Conservation (phyloP, 208 protist genomes). For the Trypanosoma rangeli region DNA sequence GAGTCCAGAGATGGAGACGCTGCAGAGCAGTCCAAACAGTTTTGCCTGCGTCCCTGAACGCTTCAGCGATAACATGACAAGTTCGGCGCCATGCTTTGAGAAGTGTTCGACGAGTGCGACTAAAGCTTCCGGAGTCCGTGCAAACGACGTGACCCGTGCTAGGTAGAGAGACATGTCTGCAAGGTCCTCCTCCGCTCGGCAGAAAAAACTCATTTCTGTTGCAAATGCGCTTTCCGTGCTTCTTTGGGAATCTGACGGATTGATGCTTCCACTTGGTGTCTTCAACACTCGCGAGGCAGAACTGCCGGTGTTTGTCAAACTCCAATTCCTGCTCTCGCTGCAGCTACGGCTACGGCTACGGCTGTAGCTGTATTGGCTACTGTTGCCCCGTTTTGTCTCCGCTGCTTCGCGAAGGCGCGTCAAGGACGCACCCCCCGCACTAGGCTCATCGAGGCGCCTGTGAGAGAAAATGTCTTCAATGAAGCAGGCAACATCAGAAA, state of each 20-base stretch:
- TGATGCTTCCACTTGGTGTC: not conserved
- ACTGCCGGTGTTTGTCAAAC: not conserved
- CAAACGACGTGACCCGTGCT: constrained; percentile 30
- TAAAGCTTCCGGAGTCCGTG: constrained; percentile 33
- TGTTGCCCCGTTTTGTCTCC: not conserved
- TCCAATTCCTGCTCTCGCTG: constrained; percentile 1
- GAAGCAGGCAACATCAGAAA: constrained; percentile 12
- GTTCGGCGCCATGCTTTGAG: constrained; percentile 17
- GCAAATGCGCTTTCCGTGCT: constrained; percentile 30
- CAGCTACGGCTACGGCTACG: not conserved
- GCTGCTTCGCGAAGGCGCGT: not conserved
- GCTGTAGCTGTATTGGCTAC: not conserved
- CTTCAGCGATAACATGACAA: constrained; percentile 52
- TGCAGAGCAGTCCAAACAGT: constrained; percentile 42
- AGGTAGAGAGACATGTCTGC: constrained; percentile 81
- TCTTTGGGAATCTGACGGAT: constrained; percentile 11
- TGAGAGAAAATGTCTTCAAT: constrained; percentile 3
- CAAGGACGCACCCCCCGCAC: not conserved
- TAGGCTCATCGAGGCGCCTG: not conserved
- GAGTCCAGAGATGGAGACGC: not conserved
- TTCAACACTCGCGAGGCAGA: not conserved
- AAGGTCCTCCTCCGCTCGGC: constrained; percentile 65
- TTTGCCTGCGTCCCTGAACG: constrained; percentile 35
- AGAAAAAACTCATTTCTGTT: constrained; percentile 61
- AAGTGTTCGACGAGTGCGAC: constrained; percentile 44